Evolutionary conservation across 371 early-diverging fungal species (phyloP).

Genomic region (Chytridiales sp.): DNA sequence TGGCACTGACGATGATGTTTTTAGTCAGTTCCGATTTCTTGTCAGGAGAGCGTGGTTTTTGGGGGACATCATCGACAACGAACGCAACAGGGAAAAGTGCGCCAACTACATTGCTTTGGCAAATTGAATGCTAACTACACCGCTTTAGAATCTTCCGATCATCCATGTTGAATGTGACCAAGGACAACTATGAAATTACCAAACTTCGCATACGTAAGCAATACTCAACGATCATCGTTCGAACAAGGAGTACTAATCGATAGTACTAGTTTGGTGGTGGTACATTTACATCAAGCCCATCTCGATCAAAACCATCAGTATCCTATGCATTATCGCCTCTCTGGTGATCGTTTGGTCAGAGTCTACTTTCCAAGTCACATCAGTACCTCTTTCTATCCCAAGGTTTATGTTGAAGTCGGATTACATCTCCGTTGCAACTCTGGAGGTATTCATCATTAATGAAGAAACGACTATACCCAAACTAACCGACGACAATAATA

Average conservation of each 20-base stretch:
- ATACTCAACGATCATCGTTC: neutral
- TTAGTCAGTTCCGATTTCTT: slow-evolving; percentile 65
- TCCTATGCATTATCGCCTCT: slow-evolving; percentile 64
- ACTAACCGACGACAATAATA: slow-evolving; percentile 27
- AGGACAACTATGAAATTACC: slow-evolving; percentile 25
- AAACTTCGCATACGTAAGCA: slow-evolving; percentile 16
- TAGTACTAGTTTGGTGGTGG: slow-evolving; percentile 77
- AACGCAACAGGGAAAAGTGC: slow-evolving; percentile 58
- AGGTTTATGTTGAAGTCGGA: slow-evolving; percentile 35
- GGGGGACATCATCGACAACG: slow-evolving; percentile 72
- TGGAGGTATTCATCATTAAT: slow-evolving; percentile 35
- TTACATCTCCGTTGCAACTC: slow-evolving; percentile 28
- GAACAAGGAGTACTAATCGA: slow-evolving; percentile 9
- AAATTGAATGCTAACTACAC: no score
- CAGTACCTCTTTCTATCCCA: slow-evolving; percentile 40
- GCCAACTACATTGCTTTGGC: no score
- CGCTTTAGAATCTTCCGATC: slow-evolving; percentile 38
- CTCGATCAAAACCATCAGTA: slow-evolving; percentile 55
- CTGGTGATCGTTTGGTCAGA: slow-evolving; percentile 88
- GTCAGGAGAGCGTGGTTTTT: slow-evolving; percentile 64
- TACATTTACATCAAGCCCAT: slow-evolving; percentile 69
- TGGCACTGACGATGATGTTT: neutral
- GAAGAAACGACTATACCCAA: neutral
- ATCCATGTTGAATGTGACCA: slow-evolving; percentile 12
- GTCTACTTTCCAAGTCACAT: slow-evolving; percentile 65